Conservation (phyloP, 441 rosid species). For the Aquilaria agallochum region DNA sequence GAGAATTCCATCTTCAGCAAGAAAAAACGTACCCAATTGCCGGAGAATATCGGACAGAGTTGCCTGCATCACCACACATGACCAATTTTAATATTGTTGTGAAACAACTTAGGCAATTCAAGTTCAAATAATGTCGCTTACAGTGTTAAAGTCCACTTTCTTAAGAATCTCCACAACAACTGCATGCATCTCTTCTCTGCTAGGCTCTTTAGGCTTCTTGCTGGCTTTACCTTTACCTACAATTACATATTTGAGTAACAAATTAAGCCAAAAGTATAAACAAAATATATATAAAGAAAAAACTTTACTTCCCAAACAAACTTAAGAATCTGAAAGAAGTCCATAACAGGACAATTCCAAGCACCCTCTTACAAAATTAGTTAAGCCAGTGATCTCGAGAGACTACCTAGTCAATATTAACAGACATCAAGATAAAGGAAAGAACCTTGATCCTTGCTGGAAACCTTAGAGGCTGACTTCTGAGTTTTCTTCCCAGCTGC, state of each 20-base stretch:
- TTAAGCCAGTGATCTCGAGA: no score
- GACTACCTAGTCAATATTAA: no score
- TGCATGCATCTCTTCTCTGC: constrained; percentile 81
- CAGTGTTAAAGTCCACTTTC: constrained; percentile 96
- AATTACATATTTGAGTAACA: no score
- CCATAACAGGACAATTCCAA: no score
- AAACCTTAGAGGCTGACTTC: constrained; percentile 43
- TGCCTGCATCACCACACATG: constrained; percentile 49
- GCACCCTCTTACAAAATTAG: no score
- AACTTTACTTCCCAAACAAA: background rate
- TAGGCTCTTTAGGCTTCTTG: constrained; percentile 77
- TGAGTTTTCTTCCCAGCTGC: constrained; percentile 43
- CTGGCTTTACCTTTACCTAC: constrained; percentile 56
- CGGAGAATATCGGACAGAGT: constrained; percentile 85
- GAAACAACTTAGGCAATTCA: constrained; percentile 6
- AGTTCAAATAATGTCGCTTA: constrained; percentile 30
- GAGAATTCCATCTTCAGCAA: background rate
- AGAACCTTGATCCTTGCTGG: constrained; percentile 64
- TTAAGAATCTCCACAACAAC: constrained; percentile 77
- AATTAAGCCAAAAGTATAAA: background rate
- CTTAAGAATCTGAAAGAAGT: background rate
- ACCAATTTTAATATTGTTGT: background rate
- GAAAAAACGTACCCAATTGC: constrained; percentile 57
- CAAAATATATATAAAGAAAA: background rate
- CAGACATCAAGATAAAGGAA: constrained; percentile 1